Conservation (phyloP, 2,329 filamentous ascomycete genomes). For the Aspergillus chevalieri region DNA sequence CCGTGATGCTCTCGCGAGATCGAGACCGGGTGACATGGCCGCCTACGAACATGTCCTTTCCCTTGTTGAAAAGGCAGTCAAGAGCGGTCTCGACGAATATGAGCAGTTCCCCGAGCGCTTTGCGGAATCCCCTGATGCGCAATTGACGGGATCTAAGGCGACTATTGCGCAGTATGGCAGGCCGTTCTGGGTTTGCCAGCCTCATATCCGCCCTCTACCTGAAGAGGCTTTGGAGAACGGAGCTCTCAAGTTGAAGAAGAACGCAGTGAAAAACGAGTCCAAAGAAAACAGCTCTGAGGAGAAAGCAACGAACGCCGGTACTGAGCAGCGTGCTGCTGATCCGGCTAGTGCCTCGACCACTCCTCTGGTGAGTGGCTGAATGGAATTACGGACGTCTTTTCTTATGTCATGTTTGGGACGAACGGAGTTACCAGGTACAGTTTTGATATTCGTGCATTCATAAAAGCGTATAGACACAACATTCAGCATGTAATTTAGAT, state of each 20-base stretch:
- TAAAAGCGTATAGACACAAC: too few species aligned
- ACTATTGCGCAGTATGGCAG: constrained; percentile 68
- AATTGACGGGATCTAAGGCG: constrained; percentile 44
- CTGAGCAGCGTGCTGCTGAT: constrained; percentile 4
- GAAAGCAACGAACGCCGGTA: not conserved
- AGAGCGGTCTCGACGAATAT: constrained; percentile 65
- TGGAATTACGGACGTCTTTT: not conserved
- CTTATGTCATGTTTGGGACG: too few species aligned
- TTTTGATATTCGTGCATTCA: too few species aligned
- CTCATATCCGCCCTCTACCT: constrained; percentile 77
- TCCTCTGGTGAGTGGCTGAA: constrained; percentile 24
- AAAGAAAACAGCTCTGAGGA: constrained; percentile 4
- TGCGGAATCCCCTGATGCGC: constrained; percentile 29
- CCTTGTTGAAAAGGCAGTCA: constrained; percentile 70
- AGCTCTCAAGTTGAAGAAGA: constrained; percentile 67
- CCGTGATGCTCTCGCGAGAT: constrained; percentile 72
- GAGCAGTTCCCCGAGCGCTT: constrained; percentile 39
- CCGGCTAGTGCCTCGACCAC: constrained; percentile 11
- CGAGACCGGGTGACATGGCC: constrained; percentile 62
- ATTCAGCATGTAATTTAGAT: too few species aligned
- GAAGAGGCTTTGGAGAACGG: constrained; percentile 82
- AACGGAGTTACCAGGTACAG: too few species aligned
- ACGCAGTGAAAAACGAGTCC: constrained; percentile 29
- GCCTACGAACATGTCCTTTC: constrained; percentile 70
- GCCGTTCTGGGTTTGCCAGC: constrained; percentile 87